Evolutionary conservation across 2,329 filamentous ascomycete species (phyloP).

Genomic region (Cladosporium oxysporum): DNA sequence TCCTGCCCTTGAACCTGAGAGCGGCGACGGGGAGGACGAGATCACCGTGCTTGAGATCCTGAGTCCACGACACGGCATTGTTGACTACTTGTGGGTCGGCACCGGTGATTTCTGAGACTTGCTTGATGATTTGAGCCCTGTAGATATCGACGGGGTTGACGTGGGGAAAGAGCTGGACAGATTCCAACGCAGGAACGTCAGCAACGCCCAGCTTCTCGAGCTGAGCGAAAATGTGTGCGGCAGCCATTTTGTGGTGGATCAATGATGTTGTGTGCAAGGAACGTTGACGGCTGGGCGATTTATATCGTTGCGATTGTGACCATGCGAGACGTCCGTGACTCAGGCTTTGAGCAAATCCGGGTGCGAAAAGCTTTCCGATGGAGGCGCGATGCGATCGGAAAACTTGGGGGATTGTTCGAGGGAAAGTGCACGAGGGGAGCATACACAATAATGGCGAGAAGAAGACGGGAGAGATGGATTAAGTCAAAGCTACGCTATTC

Average conservation of each 20-base stretch:
- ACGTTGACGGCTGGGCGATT: constrained; percentile 5
- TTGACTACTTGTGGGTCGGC: constrained; percentile 72
- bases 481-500: constrained; percentile 11
- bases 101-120: constrained; percentile 68
- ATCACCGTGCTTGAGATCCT: constrained; percentile 79
- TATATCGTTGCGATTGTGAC: constrained; percentile 18
- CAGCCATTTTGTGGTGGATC: constrained; percentile 11
- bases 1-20: constrained; percentile 70
- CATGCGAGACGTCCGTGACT: constrained; percentile 20
- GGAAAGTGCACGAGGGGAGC: constrained; percentile 11
- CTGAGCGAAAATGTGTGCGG: constrained; percentile 31
- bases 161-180: constrained; percentile 55
- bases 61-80: constrained; percentile 75
- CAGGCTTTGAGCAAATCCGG: constrained; percentile 21
- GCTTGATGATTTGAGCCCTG: constrained; percentile 71
- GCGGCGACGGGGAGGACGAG: constrained; percentile 76
- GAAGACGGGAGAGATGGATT: background rate
- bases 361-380: constrained; percentile 21
- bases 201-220: constrained; percentile 34
- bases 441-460: constrained; percentile 13
- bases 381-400: constrained; percentile 10
- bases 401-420: constrained; percentile 3
- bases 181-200: constrained; percentile 27
- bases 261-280: constrained; percentile 2
- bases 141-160: constrained; percentile 79